Evolutionary conservation across 805 yeast species (phyloP).

Genomic region (Ogataea philodendri): DNA sequence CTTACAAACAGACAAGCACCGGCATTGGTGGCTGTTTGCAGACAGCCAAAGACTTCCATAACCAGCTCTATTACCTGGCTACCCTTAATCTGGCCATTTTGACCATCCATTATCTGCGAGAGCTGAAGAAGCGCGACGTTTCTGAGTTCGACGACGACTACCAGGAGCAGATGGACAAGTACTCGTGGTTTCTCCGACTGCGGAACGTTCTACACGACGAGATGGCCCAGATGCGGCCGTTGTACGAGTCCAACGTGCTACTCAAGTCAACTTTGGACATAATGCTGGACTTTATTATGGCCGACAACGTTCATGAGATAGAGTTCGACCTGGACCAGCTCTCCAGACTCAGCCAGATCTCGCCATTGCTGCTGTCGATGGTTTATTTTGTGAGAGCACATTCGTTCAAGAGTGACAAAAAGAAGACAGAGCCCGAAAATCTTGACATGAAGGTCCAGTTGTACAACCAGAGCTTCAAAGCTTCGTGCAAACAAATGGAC

Average conservation of each 20-base stretch:
- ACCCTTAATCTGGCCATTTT: constrained; percentile 27
- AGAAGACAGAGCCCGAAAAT: constrained; percentile 19
- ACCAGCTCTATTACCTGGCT: constrained; percentile 26
- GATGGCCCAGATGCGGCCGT: constrained; percentile 9
- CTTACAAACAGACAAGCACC: constrained; percentile 21
- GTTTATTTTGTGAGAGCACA: constrained; percentile 25
- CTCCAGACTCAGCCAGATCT: constrained; percentile 13
- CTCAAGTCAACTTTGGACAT: constrained; percentile 14
- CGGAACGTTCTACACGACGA: constrained; percentile 20
- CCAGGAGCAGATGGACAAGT: constrained; percentile 20
- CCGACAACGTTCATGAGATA: not conserved
- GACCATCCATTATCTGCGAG: constrained; percentile 19
- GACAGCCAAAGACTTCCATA: constrained; percentile 21
- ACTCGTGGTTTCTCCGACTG: constrained; percentile 20
- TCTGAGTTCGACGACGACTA: constrained; percentile 26
- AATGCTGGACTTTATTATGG: constrained; percentile 8
- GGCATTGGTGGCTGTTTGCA: constrained; percentile 28
- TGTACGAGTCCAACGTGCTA: constrained; percentile 8
- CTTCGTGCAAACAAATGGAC: constrained; percentile 9
- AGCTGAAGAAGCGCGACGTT: constrained; percentile 16
- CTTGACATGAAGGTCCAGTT: constrained; percentile 20
- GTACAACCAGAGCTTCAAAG: constrained; percentile 21
- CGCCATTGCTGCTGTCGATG: constrained; percentile 30
- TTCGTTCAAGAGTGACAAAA: constrained; percentile 10
- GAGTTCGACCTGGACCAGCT: constrained; percentile 3